These are phyloP conservation scores for Leccinum ochraceum DNA, from an alignment of 768 basidiomycete genomes.

Conservation along the genomic window DNA sequence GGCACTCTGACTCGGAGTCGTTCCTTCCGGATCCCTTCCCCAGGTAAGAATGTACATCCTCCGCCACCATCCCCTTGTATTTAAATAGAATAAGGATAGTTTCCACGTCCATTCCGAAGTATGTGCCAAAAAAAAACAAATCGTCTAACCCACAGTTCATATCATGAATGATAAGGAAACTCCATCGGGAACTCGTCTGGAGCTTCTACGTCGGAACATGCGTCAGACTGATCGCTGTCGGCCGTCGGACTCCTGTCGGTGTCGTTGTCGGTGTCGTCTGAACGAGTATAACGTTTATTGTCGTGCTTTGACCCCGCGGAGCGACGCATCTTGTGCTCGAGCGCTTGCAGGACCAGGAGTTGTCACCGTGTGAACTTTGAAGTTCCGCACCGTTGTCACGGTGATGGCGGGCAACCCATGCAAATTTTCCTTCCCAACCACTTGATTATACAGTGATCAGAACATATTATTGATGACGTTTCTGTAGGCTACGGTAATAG, in stretches of 20 bases:
- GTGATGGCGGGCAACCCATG: background rate
- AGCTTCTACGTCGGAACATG: conserved; percentile 23
- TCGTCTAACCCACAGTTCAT: conserved; percentile 10
- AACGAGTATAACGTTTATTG: conserved; percentile 24
- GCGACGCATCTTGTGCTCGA: too few species aligned
- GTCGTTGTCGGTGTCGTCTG: conserved; percentile 27
- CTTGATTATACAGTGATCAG: background rate
- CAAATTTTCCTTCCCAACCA: background rate
- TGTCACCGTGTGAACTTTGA: background rate
- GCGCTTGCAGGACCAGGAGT: too few species aligned
- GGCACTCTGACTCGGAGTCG: background rate
- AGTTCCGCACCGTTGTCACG: background rate
- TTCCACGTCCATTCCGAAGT: conserved; percentile 14
- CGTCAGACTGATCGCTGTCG: conserved; percentile 22
- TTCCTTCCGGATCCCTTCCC: background rate
- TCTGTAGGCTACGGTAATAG: background rate
- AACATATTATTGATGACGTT: background rate
- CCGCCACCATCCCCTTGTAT: conserved; percentile 1
- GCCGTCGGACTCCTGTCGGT: conserved; percentile 16
- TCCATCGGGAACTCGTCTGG: conserved; percentile 28
- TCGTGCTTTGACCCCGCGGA: background rate
- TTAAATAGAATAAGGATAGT: conserved; percentile 34
- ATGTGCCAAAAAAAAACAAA: conserved; percentile 5
- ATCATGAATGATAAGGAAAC: conserved; percentile 17
- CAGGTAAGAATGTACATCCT: background rate